A percentile compares a stretch with the other conserved stretches of the same genome.
phyloP scores from a whole-genome alignment of 140 eudicot genomes.

The Flaveria floridana region DNA sequence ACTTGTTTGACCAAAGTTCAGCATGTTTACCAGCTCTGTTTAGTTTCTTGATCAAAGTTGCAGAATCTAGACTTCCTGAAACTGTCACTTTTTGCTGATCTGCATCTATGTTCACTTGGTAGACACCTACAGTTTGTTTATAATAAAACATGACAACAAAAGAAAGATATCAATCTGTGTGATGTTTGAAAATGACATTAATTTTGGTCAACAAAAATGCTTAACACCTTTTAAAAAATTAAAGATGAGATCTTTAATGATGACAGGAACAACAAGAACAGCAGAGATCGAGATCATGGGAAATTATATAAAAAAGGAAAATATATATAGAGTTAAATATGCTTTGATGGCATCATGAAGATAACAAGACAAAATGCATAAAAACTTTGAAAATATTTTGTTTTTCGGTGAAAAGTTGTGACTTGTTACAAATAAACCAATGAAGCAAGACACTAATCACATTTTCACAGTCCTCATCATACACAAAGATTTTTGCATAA shows the following conservation, averaged over 20 bases:
- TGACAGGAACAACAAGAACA: slow-evolving; percentile 15
- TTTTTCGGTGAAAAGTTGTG: neutral
- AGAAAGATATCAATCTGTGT: neutral
- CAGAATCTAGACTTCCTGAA: slow-evolving; percentile 50
- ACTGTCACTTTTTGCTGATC: slow-evolving; percentile 50
- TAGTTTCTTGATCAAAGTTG: slow-evolving; percentile 52
- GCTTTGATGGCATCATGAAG: slow-evolving; percentile 19
- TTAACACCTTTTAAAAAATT: slow-evolving; percentile 11
- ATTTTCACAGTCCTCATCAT: slow-evolving; percentile 5
- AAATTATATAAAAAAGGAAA: slow-evolving; percentile 18
- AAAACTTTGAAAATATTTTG: slow-evolving; percentile 13
- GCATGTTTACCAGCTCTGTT: slow-evolving; percentile 54
- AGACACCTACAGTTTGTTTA: slow-evolving; percentile 36
- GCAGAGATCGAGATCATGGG: slow-evolving; percentile 26
- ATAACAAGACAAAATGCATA: slow-evolving; percentile 26
- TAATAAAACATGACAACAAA: neutral
- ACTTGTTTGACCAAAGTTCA: slow-evolving; percentile 54
- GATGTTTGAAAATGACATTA: slow-evolving; percentile 28
- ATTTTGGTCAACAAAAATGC: slow-evolving; percentile 28
- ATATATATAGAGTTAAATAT: slow-evolving; percentile 5
- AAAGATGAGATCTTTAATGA: slow-evolving; percentile 25
- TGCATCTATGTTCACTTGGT: slow-evolving; percentile 52
- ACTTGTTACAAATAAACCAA: slow-evolving; percentile 14
- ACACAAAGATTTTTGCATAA: slow-evolving; percentile 12
- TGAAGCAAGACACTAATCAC: neutral